These are phyloP conservation scores for Fusarium buharicum DNA, from an alignment of 2,329 filamentous ascomycete species.

Conservation along the genomic window DNA sequence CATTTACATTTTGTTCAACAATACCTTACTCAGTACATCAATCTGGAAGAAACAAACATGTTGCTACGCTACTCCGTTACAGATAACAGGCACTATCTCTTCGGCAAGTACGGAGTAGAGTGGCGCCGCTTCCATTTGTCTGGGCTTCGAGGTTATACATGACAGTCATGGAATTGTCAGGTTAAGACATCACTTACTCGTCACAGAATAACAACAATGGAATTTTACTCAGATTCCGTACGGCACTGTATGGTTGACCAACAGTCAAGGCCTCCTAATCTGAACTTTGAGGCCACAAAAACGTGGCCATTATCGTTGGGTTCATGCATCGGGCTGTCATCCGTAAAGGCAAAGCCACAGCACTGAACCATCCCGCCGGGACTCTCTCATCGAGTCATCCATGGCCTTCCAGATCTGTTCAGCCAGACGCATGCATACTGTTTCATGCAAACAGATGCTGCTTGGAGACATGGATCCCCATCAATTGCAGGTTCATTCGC, in stretches of 20 bases:
- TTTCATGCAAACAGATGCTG: too few relatives aligned
- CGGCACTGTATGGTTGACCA: constrained; percentile 10
- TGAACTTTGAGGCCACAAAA: constrained; percentile 13
- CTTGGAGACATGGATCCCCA: too few relatives aligned
- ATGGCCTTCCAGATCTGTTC: background rate
- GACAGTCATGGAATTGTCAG: background rate
- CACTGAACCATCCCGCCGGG: constrained; percentile 9
- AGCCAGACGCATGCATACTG: background rate
- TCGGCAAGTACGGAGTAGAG: too few relatives aligned
- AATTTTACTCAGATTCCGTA: background rate
- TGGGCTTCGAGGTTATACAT: background rate
- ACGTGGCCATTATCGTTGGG: constrained; percentile 3
- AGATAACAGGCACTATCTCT: too few relatives aligned
- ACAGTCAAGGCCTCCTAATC: constrained; percentile 6
- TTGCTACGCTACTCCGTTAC: too few relatives aligned
- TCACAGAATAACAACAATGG: background rate
- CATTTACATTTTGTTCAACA: too few relatives aligned
- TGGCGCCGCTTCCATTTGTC: too few relatives aligned
- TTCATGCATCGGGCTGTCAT: background rate
- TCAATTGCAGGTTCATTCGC: too few relatives aligned
- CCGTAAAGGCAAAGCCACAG: constrained; percentile 2
- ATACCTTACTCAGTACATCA: too few relatives aligned
- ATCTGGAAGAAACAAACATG: too few relatives aligned
- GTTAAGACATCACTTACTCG: too few relatives aligned
- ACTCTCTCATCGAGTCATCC: background rate